These are phyloP conservation scores for Venturia carpophila DNA, from an alignment of 2,329 filamentous ascomycete genomes.

Conservation along the genomic window DNA sequence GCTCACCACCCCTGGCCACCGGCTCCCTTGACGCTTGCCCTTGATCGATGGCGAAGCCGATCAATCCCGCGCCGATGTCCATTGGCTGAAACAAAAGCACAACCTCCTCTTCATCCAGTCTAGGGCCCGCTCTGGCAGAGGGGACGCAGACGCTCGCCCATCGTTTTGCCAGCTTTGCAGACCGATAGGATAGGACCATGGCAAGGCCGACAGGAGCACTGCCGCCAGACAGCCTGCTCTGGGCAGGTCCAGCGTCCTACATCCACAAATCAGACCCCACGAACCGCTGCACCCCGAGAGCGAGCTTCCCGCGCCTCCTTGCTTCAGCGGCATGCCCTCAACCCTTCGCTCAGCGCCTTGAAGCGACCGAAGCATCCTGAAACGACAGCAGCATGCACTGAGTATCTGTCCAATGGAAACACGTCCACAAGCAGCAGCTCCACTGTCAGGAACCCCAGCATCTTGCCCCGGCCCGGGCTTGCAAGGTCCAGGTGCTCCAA, in stretches of 20 bases:
- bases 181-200: not conserved
- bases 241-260: not conserved
- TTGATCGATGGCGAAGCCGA: not conserved
- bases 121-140: conserved; percentile 4
- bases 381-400: conserved; percentile 3
- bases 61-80: not conserved
- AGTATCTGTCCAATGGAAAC: not conserved
- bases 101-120: not conserved
- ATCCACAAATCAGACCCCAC: conserved; percentile 9
- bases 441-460: not conserved
- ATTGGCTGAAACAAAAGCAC: conserved; percentile 12
- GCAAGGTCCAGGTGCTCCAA: not conserved
- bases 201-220: not conserved
- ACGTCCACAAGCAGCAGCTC: not conserved
- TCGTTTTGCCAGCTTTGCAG: not conserved
- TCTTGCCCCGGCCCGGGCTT: not conserved
- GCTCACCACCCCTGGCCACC: not conserved
- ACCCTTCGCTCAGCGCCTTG: not conserved
- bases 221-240: not conserved
- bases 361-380: conserved; percentile 9
- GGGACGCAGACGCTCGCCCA: not conserved
- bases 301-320: not conserved
- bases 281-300: not conserved
- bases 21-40: not conserved
- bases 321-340: conserved; percentile 5